Evolutionary conservation across 1,284 basidiomycete species (phyloP).

Genomic region (Malassezia furfur): DNA sequence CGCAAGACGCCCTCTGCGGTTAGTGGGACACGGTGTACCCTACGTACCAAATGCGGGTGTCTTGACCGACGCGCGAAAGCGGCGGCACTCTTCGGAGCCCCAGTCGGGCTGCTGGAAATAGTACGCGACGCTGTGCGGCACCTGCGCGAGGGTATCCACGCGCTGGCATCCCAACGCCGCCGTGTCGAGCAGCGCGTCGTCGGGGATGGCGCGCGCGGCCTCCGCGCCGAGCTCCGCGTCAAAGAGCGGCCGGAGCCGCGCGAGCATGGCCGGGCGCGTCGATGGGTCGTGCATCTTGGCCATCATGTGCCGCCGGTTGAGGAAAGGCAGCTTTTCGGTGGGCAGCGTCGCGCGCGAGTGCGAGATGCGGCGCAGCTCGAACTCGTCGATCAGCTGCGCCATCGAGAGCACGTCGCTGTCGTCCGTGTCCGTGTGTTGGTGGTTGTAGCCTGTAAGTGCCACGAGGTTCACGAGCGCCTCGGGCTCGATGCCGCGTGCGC

Average conservation of each 20-base stretch:
- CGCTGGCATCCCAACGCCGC: slow-evolving; percentile 8
- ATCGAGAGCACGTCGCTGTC: slow-evolving; percentile 6
- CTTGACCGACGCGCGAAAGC: slow-evolving; percentile 2
- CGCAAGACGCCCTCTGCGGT: background rate
- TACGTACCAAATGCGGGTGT: slow-evolving; percentile 1
- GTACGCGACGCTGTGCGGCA: slow-evolving; percentile 3
- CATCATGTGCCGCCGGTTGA: slow-evolving; percentile 32
- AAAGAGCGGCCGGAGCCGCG: slow-evolving; percentile 7
- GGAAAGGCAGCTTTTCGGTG: slow-evolving; percentile 33
- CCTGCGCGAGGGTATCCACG: slow-evolving; percentile 9
- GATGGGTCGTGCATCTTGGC: slow-evolving; percentile 24
- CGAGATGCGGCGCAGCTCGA: slow-evolving; percentile 33
- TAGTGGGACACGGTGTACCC: background rate
- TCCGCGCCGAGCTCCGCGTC: background rate
- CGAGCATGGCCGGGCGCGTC: background rate
- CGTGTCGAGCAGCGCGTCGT: slow-evolving; percentile 5
- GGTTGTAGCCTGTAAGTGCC: slow-evolving; percentile 78
- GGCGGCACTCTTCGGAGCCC: slow-evolving; percentile 1
- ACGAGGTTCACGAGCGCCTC: slow-evolving; percentile 85
- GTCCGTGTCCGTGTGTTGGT: slow-evolving; percentile 14
- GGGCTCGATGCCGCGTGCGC: slow-evolving; percentile 78
- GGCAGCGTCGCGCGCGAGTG: slow-evolving; percentile 34
- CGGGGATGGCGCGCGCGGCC: background rate
- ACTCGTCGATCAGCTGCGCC: slow-evolving; percentile 23
- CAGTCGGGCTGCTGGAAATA: slow-evolving; percentile 9